Evolutionary conservation across 2,329 filamentous ascomycete genomes (phyloP).

Genomic region (Ophiostoma pallidulum): DNA sequence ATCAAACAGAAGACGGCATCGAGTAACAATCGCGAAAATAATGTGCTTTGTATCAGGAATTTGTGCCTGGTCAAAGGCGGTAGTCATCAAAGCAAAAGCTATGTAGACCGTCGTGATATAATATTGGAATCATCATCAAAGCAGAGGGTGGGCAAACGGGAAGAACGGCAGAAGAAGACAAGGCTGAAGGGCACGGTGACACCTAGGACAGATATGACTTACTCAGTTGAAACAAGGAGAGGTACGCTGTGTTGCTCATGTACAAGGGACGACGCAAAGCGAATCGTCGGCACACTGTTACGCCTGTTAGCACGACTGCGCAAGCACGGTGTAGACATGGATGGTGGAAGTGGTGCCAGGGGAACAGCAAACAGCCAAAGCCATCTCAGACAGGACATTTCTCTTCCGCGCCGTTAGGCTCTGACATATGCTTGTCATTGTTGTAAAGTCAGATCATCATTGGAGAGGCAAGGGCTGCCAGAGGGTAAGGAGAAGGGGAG

Average conservation of each 20-base stretch:
- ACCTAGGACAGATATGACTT: background rate
- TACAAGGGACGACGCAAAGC: background rate
- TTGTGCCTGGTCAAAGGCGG: constrained; percentile 62
- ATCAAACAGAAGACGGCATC: background rate
- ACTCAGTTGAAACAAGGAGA: no score
- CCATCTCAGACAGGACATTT: constrained; percentile 34
- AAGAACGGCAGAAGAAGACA: constrained; percentile 30
- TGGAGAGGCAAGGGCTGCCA: constrained; percentile 21
- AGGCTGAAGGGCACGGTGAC: background rate
- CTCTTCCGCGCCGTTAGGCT: constrained; percentile 52
- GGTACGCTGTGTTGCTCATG: no score
- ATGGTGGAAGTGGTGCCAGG: background rate
- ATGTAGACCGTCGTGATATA: constrained; percentile 76
- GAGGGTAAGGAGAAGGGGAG: background rate
- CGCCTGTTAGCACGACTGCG: background rate
- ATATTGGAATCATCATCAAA: constrained; percentile 62
- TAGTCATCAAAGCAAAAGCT: constrained; percentile 70
- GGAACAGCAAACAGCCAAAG: constrained; percentile 22
- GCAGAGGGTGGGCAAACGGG: constrained; percentile 15
- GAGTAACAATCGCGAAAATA: background rate
- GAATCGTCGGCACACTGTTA: background rate
- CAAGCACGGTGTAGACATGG: background rate
- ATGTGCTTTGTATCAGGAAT: constrained; percentile 17
- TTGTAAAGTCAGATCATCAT: constrained; percentile 80
- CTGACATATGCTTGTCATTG: constrained; percentile 97